Conservation (phyloP, 2,329 filamentous ascomycete genomes). For the Acephala macrosclerotiorum region DNA sequence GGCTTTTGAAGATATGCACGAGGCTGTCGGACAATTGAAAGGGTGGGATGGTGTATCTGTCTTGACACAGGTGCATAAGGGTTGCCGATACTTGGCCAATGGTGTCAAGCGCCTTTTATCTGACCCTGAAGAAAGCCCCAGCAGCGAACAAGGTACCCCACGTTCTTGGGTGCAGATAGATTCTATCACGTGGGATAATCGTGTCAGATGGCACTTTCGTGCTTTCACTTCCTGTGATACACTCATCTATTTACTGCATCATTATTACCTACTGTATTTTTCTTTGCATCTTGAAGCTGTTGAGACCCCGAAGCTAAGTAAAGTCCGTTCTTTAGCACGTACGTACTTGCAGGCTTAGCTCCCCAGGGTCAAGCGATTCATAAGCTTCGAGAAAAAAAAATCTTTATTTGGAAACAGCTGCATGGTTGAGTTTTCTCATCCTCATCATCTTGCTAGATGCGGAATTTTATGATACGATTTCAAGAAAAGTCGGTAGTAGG, state of each 20-base stretch:
- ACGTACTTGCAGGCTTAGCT: neutral
- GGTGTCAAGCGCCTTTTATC: neutral
- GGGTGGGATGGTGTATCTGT: slow-evolving; percentile 11
- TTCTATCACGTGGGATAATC: neutral
- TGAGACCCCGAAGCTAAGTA: neutral
- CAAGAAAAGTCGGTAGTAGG: too few relatives aligned
- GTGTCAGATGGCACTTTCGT: neutral
- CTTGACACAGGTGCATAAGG: neutral
- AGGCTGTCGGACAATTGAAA: neutral
- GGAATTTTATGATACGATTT: too few relatives aligned
- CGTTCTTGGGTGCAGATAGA: neutral
- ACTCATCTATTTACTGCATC: neutral
- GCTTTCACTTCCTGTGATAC: neutral
- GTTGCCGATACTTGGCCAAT: slow-evolving; percentile 1
- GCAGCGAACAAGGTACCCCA: slow-evolving; percentile 1
- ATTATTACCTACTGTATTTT: neutral
- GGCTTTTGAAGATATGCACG: slow-evolving; percentile 12
- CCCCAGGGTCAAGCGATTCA: neutral
- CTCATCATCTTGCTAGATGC: too few relatives aligned
- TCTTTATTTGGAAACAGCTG: neutral
- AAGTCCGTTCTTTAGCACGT: neutral
- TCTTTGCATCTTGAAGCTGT: neutral
- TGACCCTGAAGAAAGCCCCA: neutral
- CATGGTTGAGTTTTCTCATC: too few relatives aligned
- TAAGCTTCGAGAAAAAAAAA: neutral